Evolutionary conservation across 2,329 filamentous ascomycete genomes (phyloP), one percentile per base, ranked within the genome.

Genomic region (Dactylella cylindrospora): DNA sequence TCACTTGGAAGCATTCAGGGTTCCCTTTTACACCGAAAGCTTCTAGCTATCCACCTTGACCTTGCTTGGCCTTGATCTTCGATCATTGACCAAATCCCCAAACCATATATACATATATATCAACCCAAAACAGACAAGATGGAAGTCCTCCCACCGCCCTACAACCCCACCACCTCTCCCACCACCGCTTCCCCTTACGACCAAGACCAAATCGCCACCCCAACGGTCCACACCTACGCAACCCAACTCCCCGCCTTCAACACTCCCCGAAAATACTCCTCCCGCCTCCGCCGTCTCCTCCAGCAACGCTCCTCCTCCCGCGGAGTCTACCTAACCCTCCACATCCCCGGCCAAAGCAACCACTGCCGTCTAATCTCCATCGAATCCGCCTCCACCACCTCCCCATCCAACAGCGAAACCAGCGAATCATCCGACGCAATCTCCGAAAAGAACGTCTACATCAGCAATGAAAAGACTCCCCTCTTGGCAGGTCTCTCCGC

Each of bases 301-400:
- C 55, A 53, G 38, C 55, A 61, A 36, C 41, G 55, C 1, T 61
- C 55, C 15, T 53, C 47, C 1, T 46, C 28, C 28, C 47, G 55
- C 23, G 55, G 55, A 2, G 55, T 61, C 15, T 61, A 61, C 35
- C 25, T 61, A 12, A 61, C 55, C n/a, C 43, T 61, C 0, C 55
- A 61, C 29, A 61, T 61, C 36, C 55, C 55, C 1, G 47, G 53
- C 35, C 28, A 47, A 12, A 41, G 52, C 1, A 61, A 61, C 41
- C 52, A 61, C 35, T 61, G 55, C 35, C 52, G 49, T 31, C 29
- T 61, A 28, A 53, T 61, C 28, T 61, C 55, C 3, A 61, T 61
- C 41, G 55, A 61, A 22, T 49, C 41, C 3, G 55, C 55, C 7
- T 33, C 29, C 31, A 20, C 43, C 15, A 35, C 26, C 36, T 52